A percentile compares a stretch with the other conserved stretches of the same genome.
Evolutionary conservation across 2,329 filamentous ascomycete species (phyloP).

Genomic region (Clathrospora elynae): DNA sequence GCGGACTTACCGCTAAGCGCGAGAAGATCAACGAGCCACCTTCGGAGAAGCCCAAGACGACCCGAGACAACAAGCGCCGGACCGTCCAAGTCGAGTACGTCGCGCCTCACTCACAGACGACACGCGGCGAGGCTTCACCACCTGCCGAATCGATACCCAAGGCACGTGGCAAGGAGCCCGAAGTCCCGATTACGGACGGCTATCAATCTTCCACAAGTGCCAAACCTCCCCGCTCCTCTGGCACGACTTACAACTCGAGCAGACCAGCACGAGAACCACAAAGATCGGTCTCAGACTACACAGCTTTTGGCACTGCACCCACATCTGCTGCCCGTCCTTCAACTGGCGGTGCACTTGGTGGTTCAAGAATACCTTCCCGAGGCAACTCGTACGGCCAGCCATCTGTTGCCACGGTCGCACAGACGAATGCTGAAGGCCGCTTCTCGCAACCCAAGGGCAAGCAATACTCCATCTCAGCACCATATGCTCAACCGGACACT

Average conservation of each 20-base stretch:
- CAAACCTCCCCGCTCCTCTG: constrained; percentile 29
- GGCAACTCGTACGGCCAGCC: constrained; percentile 84
- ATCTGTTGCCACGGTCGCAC: constrained; percentile 81
- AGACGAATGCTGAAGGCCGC: constrained; percentile 85
- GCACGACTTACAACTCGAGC: constrained; percentile 40
- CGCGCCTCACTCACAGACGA: constrained; percentile 83
- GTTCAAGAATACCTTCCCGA: constrained; percentile 69
- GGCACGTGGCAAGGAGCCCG: constrained; percentile 57
- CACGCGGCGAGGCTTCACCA: constrained; percentile 65
- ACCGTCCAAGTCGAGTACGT: constrained; percentile 99
- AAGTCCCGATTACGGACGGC: constrained; percentile 53
- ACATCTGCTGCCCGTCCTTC: constrained; percentile 64
- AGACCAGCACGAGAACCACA: constrained; percentile 52
- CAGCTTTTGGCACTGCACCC: constrained; percentile 49
- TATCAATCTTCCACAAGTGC: constrained; percentile 39
- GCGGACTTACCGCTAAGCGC: constrained; percentile 72
- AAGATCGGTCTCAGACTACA: constrained; percentile 58
- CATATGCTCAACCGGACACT: constrained; percentile 60
- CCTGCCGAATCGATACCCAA: constrained; percentile 50
- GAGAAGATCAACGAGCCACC: constrained; percentile 74
- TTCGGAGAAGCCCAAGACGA: constrained; percentile 65
- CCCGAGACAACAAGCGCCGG: constrained; percentile 84
- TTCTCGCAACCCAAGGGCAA: constrained; percentile 77
- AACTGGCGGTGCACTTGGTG: constrained; percentile 77
- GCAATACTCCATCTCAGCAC: constrained; percentile 73